Base-by-base conservation (phyloP, 2,329 filamentous ascomycete species). In the Cercospora citrullina region DNA sequence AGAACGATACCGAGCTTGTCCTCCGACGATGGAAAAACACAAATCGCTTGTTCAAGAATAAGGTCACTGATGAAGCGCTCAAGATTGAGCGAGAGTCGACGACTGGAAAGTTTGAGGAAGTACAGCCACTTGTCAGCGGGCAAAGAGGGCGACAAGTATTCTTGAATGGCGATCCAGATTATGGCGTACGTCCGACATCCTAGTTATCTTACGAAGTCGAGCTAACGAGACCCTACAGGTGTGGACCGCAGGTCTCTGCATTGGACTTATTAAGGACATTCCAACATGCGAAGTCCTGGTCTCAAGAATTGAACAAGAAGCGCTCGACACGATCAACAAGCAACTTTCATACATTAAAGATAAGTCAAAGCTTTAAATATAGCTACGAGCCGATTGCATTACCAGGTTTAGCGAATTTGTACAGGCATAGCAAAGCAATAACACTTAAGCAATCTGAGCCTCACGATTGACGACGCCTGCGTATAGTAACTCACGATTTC, bases 211-310 rank as follows among this genome's bases (percentile, higher is more conserved):
- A 14, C 14, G 42, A n/a, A 10, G n/a, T 53, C 8, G 12, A 3
- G 93, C 30, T 53, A 31, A 60, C 12, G 14, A 3, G 5, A 21
- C 21, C 12, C 4, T 6, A 31, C 74, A 94, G 91, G 91, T 97
- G 30, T 98, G 94, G 94, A 97, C 94, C n/a, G 93, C 94, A 7
- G 94, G 94, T 8, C 93, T 97, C 77, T 94, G 97, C 71, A 97
- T 98, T 64, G 82, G 82, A 2, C 73, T 84, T 33, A 84, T 84
- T 68, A 81, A 84, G 65, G 82, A 84, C 66, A 81, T 84, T 21
- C 82, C 82, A 1, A 81, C 80, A 2, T 83, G 82, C 72, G 79
- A 77, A 55, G 81, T 77, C 48, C 76, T 84, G n/a, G 70, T 83
- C 4, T 73, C 69, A 28, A 78, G 82, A 23, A 83, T 84, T 65